Conservation (phyloP, 164 flowering plant genomes). For the Vitis riparia region DNA sequence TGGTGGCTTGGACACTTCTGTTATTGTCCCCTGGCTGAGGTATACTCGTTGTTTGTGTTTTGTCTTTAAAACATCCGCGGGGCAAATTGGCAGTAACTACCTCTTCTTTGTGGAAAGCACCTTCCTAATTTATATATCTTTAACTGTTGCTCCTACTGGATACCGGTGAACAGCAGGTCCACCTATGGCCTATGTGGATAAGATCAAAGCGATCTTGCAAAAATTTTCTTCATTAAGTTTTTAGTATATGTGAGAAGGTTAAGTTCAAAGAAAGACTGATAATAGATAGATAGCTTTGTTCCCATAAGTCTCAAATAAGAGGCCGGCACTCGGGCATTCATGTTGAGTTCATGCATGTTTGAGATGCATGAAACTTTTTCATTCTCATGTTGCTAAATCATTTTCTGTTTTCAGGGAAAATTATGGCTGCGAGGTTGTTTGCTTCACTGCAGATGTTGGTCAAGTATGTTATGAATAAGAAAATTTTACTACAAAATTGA, state of each 20-base stretch:
- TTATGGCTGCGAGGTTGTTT: conserved; percentile 97
- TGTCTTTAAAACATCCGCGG: neutral
- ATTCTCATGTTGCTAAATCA: neutral
- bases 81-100: neutral
- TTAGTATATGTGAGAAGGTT: too few relatives aligned
- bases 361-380: neutral
- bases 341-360: too few relatives aligned
- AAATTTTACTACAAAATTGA: neutral
- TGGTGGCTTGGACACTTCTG: conserved; percentile 98
- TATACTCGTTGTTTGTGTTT: conserved; percentile 16
- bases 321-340: too few relatives aligned
- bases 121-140: neutral
- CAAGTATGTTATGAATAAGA: conserved; percentile 58
- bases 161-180: too few relatives aligned
- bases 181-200: too few relatives aligned
- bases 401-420: conserved; percentile 66
- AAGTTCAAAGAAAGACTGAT: too few relatives aligned
- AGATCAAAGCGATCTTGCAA: too few relatives aligned
- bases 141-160: too few relatives aligned
- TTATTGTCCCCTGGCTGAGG: conserved; percentile 98
- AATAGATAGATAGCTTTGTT: too few relatives aligned
- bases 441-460: conserved; percentile 99
- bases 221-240: too few relatives aligned
- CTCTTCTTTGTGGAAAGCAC: neutral
- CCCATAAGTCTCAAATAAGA: too few relatives aligned